These are phyloP conservation scores for Vitis riparia DNA, from an alignment of 164 flowering plant species.

Conservation along the genomic window DNA sequence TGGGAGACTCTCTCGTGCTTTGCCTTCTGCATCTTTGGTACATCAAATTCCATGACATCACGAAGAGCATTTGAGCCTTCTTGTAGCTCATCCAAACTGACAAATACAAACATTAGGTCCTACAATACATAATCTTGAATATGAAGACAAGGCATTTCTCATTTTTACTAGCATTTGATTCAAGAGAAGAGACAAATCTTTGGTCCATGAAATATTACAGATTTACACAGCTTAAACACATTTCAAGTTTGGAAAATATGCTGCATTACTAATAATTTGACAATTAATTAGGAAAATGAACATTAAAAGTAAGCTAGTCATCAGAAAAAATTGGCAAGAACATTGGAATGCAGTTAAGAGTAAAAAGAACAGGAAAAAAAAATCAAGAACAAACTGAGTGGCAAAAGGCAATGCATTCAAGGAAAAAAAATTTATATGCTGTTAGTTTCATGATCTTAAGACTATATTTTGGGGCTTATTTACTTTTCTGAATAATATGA, in stretches of 20 bases:
- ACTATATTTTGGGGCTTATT: no score
- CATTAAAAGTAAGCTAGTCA: not conserved
- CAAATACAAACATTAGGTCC: conserved; percentile 6
- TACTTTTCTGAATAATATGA: no score
- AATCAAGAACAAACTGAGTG: not conserved
- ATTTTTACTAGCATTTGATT: not conserved
- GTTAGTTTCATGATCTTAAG: no score
- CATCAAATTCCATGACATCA: conserved; percentile 73
- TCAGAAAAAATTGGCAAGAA: not conserved
- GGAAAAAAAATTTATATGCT: no score
- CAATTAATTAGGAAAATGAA: not conserved
- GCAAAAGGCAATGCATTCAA: not conserved
- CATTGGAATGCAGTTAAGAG: not conserved
- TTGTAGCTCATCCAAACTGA: conserved; percentile 78
- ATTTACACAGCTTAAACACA: no score
- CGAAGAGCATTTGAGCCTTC: conserved; percentile 73
- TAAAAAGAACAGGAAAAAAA: not conserved
- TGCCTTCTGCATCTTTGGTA: conserved; percentile 63
- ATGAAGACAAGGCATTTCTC: not conserved
- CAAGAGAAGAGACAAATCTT: no score
- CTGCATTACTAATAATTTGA: not conserved
- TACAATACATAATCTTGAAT: not conserved
- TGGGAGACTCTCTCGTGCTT: conserved; percentile 40
- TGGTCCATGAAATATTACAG: no score
- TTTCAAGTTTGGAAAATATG: no score